phyloP scores from a whole-genome alignment of 148 eudicot genomes.

The Diospyros lotus region DNA sequence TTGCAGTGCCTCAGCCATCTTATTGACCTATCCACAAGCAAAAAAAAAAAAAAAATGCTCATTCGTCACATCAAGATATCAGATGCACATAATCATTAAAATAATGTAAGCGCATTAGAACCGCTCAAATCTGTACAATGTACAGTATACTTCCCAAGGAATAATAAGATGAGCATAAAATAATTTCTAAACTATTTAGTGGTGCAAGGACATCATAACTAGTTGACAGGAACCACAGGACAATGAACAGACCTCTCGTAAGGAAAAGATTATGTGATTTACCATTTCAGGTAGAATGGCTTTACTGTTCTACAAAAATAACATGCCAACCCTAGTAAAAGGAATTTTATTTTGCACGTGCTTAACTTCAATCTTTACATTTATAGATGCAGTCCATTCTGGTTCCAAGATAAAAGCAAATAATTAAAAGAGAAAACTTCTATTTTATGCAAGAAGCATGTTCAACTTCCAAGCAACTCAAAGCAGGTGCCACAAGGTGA shows the following conservation, averaged over 20 bases:
- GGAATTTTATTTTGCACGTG: background rate
- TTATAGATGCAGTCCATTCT: background rate
- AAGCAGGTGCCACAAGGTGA: background rate
- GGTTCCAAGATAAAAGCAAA: background rate
- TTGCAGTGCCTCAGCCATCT: constrained; percentile 89
- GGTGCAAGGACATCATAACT: background rate
- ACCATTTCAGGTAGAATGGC: background rate
- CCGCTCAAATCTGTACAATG: background rate
- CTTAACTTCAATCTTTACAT: background rate
- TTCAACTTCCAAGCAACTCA: background rate
- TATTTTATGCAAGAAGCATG: background rate
- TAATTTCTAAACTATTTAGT: background rate
- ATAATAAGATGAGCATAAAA: background rate
- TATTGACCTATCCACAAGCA: constrained; percentile 42
- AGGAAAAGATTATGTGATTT: background rate
- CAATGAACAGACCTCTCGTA: background rate
- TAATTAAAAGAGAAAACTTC: background rate
- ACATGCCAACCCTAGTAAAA: background rate
- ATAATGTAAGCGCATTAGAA: background rate
- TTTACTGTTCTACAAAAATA: background rate
- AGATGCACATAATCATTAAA: background rate
- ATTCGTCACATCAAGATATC: background rate
- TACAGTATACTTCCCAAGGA: background rate
- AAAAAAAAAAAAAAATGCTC: background rate
- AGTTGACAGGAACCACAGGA: background rate